phyloP scores from a whole-genome alignment of 169 alveolate genomes.

The Toxoplasma gondii region DNA sequence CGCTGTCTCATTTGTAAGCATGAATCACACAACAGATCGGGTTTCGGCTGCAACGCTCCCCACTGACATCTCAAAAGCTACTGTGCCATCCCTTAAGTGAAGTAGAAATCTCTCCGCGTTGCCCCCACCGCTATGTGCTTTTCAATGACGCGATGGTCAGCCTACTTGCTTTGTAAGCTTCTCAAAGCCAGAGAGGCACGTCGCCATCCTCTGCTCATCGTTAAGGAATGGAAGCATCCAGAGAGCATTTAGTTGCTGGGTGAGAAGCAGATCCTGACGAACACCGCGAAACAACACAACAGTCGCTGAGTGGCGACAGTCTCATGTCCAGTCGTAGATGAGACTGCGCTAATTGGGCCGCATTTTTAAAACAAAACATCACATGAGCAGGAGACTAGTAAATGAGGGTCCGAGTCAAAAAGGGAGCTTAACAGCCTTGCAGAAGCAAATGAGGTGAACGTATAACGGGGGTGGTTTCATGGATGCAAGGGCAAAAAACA shows the following conservation, averaged over 20 bases:
- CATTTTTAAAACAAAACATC: neutral
- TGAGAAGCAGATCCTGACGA: constrained; percentile 54
- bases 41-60: no score
- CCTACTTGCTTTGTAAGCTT: constrained; percentile 46
- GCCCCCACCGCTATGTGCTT: no score
- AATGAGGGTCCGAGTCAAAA: neutral
- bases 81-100: no score
- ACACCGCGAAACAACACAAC: neutral
- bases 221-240: constrained; percentile 64
- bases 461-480: no score
- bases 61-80: no score
- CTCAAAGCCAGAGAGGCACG: constrained; percentile 65
- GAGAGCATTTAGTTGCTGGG: constrained; percentile 58
- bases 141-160: no score
- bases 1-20: no score
- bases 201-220: constrained; percentile 31
- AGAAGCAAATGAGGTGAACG: no score
- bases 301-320: neutral
- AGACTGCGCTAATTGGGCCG: neutral
- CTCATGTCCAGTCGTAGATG: neutral
- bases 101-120: no score
- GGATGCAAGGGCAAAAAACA: no score
- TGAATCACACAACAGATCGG: no score
- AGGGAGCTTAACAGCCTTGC: no score
- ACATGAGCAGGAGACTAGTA: neutral